Evolutionary conservation across 257 asterid genomes (phyloP), one percentile per base, ranked within the genome.

Genomic region (Echites panduratus): DNA sequence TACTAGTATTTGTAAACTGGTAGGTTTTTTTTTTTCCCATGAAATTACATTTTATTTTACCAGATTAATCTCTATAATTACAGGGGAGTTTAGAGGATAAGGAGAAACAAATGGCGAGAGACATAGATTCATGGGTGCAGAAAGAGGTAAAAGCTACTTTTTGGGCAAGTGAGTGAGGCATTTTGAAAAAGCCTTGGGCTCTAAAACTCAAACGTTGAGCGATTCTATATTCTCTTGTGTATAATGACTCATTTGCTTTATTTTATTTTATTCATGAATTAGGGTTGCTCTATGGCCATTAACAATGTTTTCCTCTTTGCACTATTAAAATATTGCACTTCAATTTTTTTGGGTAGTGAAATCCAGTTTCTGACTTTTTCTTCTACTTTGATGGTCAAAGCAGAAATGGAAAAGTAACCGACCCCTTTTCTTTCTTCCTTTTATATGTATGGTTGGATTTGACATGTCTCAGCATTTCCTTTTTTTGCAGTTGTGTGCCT

Each of bases 71-170:
- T 70, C 5, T 76, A 11, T 79, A 68, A 77, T 63, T 68, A 50
- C 87, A 88, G 96, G 89, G 73, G 71, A 81, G 82, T 82, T 84
- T 88, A 74, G 87, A 84, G 72, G 87, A 84, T 73, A 86, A 73
- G 80, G 76, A 86, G 77, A 82, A 80, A 76, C 86, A 89, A 66
- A 77, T 84, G 85, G 96, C 88, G 64, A 76, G 67, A 74, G 96
- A 88, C 63, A 85, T 81, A 78, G 87, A 84, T 68, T 74, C 78
- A 59, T 85, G 87, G 90, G 63, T 79, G 72, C 79, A 80, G 68
- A 86, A 85, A 83, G 93, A 88, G 96, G 97, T 91, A 78, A 73
- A 48, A 73, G 53, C 66, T 77, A 70, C 70, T 70, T 61, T 52
- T 24, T 49, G 79, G 73, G 57, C 47, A 77, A 53, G 56, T 16